Percentiles rank a stretch among this genome's conserved stretches.
Conservation (phyloP, 2,329 filamentous ascomycete species). For the Neospermospora avenae region DNA sequence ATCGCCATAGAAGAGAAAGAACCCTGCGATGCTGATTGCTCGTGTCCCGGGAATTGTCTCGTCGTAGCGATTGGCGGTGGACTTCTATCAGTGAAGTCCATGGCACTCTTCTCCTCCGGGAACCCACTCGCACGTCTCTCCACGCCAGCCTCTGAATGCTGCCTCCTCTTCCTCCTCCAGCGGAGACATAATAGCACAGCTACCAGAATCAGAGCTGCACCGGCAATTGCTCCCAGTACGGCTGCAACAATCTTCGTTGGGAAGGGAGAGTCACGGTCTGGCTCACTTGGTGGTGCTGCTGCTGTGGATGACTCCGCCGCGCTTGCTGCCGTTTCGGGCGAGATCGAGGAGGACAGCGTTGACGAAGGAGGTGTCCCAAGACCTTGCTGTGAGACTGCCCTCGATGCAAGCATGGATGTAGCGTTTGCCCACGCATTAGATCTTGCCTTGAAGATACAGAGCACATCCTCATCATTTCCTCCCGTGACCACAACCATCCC, state of each 20-base stretch:
- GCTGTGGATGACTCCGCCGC: constrained; percentile 20
- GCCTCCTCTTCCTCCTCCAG: constrained; percentile 55
- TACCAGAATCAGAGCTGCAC: constrained; percentile 50
- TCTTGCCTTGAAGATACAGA: constrained; percentile 74
- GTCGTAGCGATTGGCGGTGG: constrained; percentile 37
- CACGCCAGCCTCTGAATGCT: constrained; percentile 47
- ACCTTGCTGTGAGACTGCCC: constrained; percentile 17
- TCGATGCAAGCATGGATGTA: constrained; percentile 38
- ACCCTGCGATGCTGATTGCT: constrained; percentile 49
- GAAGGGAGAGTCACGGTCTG: constrained; percentile 18
- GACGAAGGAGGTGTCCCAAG: constrained; percentile 28
- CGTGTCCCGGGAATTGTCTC: constrained; percentile 45
- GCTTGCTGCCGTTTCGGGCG: constrained; percentile 17
- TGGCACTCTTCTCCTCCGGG: constrained; percentile 56
- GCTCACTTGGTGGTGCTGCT: constrained; percentile 26
- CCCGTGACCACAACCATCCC: constrained; percentile 77
- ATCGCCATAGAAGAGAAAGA: constrained; percentile 65
- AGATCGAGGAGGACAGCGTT: constrained; percentile 28
- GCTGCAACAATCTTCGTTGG: constrained; percentile 69
- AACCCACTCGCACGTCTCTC: constrained; percentile 43
- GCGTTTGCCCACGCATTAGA: constrained; percentile 78
- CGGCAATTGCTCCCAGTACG: constrained; percentile 77
- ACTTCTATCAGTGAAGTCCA: constrained; percentile 46
- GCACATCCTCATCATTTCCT: constrained; percentile 56
- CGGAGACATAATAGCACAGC: constrained; percentile 66